Conservation (phyloP, 1,284 basidiomycete species). For the Sporisorium graminicola region DNA sequence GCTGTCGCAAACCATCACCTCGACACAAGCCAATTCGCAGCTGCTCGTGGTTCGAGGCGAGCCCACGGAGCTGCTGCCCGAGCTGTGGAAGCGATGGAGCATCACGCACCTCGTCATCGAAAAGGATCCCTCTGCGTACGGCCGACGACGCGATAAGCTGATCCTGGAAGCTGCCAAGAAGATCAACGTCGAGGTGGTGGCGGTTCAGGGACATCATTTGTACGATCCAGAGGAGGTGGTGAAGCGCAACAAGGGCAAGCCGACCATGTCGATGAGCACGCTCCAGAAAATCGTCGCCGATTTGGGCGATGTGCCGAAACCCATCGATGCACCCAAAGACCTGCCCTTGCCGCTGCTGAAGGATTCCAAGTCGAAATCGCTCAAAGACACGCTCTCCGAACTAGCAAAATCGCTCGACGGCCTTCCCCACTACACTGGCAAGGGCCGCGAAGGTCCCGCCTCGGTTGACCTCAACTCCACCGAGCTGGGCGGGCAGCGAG, state of each 20-base stretch:
- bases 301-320: conserved; percentile 47
- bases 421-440: conserved; percentile 52
- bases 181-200: conserved; percentile 50
- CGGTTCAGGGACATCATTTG: conserved; percentile 54
- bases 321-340: conserved; percentile 50
- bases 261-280: conserved; percentile 55
- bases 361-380: conserved; percentile 20
- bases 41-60: conserved; percentile 73
- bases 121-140: conserved; percentile 54
- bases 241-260: conserved; percentile 53
- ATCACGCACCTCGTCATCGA: conserved; percentile 73
- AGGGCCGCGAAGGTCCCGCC: conserved; percentile 37
- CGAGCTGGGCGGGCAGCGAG: conserved; percentile 54
- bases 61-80: conserved; percentile 71
- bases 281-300: conserved; percentile 47
- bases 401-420: conserved; percentile 51
- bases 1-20: conserved; percentile 70
- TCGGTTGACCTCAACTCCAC: conserved; percentile 56
- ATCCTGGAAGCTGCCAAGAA: conserved; percentile 47
- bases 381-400: conserved; percentile 30
- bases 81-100: conserved; percentile 72
- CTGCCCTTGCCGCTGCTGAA: conserved; percentile 42
- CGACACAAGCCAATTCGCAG: conserved; percentile 70
- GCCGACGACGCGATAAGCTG: conserved; percentile 40
- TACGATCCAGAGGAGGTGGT: conserved; percentile 56